Percentiles rank a stretch among this genome's conserved stretches.
phyloP scores from a whole-genome alignment of 2,329 filamentous ascomycete species.

The Periconia sp. region DNA sequence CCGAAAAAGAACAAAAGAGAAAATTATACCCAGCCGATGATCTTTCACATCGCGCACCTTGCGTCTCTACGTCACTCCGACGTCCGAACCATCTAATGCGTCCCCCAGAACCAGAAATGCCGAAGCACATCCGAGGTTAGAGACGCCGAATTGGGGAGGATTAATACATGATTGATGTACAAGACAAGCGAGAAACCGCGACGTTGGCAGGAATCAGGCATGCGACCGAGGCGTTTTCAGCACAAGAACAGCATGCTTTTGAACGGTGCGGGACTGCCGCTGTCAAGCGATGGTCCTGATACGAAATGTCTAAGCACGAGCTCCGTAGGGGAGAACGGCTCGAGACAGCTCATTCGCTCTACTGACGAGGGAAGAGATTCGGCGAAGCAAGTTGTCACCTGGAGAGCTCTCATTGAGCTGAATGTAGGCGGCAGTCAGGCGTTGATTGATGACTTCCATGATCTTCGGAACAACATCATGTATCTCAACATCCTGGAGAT shows the following conservation, averaged over 20 bases:
- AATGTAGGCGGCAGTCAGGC: constrained; percentile 64
- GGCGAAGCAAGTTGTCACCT: constrained; percentile 58
- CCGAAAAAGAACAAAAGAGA: constrained; percentile 1
- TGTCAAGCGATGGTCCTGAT: too few species aligned
- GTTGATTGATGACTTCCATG: constrained; percentile 64
- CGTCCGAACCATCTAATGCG: background rate
- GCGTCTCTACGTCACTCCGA: too few species aligned
- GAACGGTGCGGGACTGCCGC: background rate
- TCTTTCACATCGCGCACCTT: constrained; percentile 11
- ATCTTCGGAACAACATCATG: constrained; percentile 63
- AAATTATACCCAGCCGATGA: constrained; percentile 10
- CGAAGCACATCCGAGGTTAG: background rate
- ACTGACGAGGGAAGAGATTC: constrained; percentile 54
- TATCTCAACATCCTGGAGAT: constrained; percentile 58
- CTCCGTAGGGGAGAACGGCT: constrained; percentile 22
- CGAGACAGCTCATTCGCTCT: constrained; percentile 42
- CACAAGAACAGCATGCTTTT: constrained; percentile 19
- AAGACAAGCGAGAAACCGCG: background rate
- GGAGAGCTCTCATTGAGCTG: constrained; percentile 59
- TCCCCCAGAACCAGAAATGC: constrained; percentile 1
- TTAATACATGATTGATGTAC: background rate
- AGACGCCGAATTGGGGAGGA: background rate
- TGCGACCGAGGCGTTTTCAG: constrained; percentile 36
- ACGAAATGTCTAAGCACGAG: constrained; percentile 15
- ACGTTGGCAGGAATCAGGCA: constrained; percentile 3